Conservation (phyloP, 1,139 yeast species). For the Arxiozyma slooffiae region DNA sequence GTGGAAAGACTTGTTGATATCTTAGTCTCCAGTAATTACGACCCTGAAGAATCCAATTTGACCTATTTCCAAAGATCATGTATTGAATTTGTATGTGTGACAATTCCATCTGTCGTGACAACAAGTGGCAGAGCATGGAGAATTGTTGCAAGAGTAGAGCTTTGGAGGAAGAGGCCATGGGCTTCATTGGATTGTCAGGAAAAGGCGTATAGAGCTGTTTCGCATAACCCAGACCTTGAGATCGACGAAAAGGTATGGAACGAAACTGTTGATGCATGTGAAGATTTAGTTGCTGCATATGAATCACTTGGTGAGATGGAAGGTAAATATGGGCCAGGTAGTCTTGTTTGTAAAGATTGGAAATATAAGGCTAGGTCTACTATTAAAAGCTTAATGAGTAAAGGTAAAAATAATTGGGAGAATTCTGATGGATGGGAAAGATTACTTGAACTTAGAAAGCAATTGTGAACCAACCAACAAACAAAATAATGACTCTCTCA, state of each 20-base stretch:
- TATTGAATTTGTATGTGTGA: slow-evolving; percentile 56
- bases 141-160: slow-evolving; percentile 68
- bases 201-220: slow-evolving; percentile 69
- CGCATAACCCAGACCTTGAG: slow-evolving; percentile 57
- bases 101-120: slow-evolving; percentile 60
- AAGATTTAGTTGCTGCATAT: slow-evolving; percentile 77
- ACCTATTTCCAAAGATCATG: slow-evolving; percentile 55
- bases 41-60: slow-evolving; percentile 32
- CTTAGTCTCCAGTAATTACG: slow-evolving; percentile 45
- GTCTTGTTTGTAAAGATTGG: slow-evolving; percentile 86
- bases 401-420: slow-evolving; percentile 74
- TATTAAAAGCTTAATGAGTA: slow-evolving; percentile 65
- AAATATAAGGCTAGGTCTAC: slow-evolving; percentile 69
- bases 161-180: slow-evolving; percentile 88
- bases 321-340: slow-evolving; percentile 78
- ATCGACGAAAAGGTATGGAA: slow-evolving; percentile 60
- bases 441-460: slow-evolving; percentile 44
- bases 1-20: slow-evolving; percentile 66
- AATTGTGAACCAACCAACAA: slow-evolving; percentile 10
- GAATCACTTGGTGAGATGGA: slow-evolving; percentile 78
- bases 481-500: too few relatives aligned
- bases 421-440: slow-evolving; percentile 69
- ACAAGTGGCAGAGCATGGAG: slow-evolving; percentile 74
- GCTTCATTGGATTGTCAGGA: slow-evolving; percentile 76
- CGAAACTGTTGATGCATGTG: slow-evolving; percentile 70